These are phyloP conservation scores for Neurospora sp. DNA, from an alignment of 2,329 filamentous ascomycete species.

Conservation along the genomic window DNA sequence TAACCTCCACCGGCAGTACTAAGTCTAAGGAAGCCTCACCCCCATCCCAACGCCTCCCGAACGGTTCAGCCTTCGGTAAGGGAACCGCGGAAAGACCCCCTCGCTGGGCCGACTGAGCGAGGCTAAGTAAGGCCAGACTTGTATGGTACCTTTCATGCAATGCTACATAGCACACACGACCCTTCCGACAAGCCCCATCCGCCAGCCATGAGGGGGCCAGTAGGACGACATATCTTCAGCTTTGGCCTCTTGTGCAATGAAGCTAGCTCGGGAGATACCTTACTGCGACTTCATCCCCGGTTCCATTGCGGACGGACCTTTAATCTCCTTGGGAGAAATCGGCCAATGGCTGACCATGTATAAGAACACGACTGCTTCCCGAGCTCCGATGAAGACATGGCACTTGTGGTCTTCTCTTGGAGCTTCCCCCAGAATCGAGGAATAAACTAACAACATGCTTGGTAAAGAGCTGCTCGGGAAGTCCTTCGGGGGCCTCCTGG, in stretches of 20 bases:
- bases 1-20: neutral
- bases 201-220: neutral
- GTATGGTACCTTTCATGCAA: neutral
- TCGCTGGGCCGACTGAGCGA: neutral
- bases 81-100: neutral
- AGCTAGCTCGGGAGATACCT: neutral
- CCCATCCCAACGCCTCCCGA: neutral
- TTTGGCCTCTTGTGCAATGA: neutral
- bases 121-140: neutral
- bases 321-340: neutral
- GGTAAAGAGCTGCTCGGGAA: neutral
- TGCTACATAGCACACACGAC: neutral
- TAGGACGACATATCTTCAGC: neutral
- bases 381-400: neutral
- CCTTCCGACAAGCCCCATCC: neutral
- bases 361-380: neutral
- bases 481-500: conserved; percentile 2
- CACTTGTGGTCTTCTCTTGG: neutral
- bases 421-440: neutral
- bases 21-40: neutral
- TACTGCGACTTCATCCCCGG: neutral
- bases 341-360: neutral
- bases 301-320: neutral
- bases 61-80: neutral
- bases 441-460: neutral